Conservation (phyloP, 2,329 filamentous ascomycete genomes). For the Zymoseptoria brevis region DNA sequence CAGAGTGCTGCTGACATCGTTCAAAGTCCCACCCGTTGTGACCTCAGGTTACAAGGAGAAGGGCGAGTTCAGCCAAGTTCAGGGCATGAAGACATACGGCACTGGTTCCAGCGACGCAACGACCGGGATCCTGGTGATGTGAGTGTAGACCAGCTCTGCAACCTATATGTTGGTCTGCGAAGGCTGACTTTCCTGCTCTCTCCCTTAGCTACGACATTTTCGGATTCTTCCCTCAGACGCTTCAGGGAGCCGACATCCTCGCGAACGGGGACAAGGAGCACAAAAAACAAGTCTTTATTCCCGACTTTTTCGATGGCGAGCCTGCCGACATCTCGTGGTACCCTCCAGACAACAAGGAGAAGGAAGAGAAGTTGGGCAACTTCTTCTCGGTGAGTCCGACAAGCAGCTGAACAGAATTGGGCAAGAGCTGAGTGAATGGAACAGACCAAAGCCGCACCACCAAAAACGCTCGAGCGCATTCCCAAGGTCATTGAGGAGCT, state of each 20-base stretch:
- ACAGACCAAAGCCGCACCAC: slow-evolving; percentile 46
- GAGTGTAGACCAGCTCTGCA: neutral
- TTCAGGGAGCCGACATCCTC: slow-evolving; percentile 57
- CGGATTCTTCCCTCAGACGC: slow-evolving; percentile 55
- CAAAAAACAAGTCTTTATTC: slow-evolving; percentile 80
- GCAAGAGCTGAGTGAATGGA: slow-evolving; percentile 1
- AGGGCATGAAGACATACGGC: slow-evolving; percentile 56
- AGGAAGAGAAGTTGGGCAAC: slow-evolving; percentile 51
- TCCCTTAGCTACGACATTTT: slow-evolving; percentile 47
- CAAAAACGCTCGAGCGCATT: slow-evolving; percentile 49
- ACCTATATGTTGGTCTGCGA: neutral
- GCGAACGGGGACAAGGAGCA: slow-evolving; percentile 55
- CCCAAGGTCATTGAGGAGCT: slow-evolving; percentile 49
- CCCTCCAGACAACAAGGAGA: slow-evolving; percentile 49
- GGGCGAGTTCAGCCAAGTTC: slow-evolving; percentile 51
- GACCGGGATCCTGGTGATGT: slow-evolving; percentile 51
- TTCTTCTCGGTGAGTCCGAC: slow-evolving; percentile 41
- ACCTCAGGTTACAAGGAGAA: slow-evolving; percentile 48
- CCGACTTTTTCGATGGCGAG: slow-evolving; percentile 79
- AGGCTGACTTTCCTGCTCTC: neutral
- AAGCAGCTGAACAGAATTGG: neutral
- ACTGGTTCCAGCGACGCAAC: slow-evolving; percentile 47
- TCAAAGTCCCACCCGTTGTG: slow-evolving; percentile 36
- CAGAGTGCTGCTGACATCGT: neutral
- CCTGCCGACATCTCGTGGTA: slow-evolving; percentile 48